phyloP scores from a whole-genome alignment of 2,329 filamentous ascomycete species.

The Nemania sp. region DNA sequence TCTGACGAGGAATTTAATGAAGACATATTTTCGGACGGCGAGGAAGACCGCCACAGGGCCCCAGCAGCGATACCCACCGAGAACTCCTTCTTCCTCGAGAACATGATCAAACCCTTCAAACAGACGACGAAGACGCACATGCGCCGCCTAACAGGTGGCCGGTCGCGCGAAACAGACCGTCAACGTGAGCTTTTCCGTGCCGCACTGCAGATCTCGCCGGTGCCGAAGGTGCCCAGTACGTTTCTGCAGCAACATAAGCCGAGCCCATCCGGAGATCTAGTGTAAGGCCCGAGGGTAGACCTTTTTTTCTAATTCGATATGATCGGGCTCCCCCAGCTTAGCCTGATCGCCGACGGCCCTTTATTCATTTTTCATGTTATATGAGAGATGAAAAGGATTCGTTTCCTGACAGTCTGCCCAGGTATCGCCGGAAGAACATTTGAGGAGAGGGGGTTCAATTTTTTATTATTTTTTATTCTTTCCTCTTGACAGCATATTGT shows the following conservation, averaged over 20 bases:
- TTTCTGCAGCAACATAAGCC: constrained; percentile 39
- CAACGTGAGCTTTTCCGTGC: constrained; percentile 45
- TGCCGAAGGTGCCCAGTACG: constrained; percentile 47
- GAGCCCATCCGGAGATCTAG: constrained; percentile 35
- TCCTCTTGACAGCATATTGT: background rate
- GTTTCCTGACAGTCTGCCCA: too few species aligned
- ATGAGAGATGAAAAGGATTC: constrained; percentile 15
- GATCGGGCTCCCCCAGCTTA: background rate
- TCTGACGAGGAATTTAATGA: constrained; percentile 78
- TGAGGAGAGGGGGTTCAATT: background rate
- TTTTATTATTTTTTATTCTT: too few species aligned
- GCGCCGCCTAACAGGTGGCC: constrained; percentile 64
- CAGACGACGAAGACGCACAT: constrained; percentile 63
- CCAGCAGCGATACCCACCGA: constrained; percentile 37
- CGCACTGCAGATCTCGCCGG: constrained; percentile 43
- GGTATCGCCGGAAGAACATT: background rate
- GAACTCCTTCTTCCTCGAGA: constrained; percentile 61
- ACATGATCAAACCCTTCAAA: constrained; percentile 63
- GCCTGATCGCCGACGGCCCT: background rate
- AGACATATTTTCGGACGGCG: constrained; percentile 79
- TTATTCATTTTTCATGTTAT: background rate
- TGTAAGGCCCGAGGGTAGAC: constrained; percentile 13
- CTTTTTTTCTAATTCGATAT: background rate
- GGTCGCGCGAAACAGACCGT: constrained; percentile 46
- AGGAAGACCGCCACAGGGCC: constrained; percentile 53